phyloP scores from a whole-genome alignment of 2,329 filamentous ascomycete species.

The Capronia americana region DNA sequence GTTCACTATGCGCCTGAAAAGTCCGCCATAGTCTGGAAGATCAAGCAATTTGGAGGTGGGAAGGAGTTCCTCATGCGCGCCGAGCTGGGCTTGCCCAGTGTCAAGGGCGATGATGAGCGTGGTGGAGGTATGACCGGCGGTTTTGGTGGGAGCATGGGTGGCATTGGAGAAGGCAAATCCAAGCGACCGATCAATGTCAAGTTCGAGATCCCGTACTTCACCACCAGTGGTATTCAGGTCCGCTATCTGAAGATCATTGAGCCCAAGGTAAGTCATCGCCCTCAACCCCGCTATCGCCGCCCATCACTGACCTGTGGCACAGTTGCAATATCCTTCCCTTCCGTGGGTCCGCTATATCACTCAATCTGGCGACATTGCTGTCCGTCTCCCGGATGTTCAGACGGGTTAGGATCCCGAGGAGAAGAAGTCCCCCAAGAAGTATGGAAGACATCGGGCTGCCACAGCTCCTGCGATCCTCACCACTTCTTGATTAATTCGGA shows the following conservation, averaged over 20 bases:
- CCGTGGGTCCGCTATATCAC: slow-evolving; percentile 99
- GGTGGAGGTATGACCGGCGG: slow-evolving; percentile 97
- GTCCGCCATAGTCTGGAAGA: slow-evolving; percentile 98
- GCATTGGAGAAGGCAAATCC: slow-evolving; percentile 77
- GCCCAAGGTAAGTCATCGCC: slow-evolving; percentile 76
- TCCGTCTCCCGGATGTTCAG: slow-evolving; percentile 88
- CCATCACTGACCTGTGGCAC: slow-evolving; percentile 18
- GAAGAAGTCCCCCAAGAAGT: not conserved
- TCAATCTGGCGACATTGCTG: slow-evolving; percentile 94
- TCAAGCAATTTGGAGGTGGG: slow-evolving; percentile 98
- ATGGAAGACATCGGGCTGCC: slow-evolving; percentile 6
- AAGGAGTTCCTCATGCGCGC: slow-evolving; percentile 99
- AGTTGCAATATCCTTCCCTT: slow-evolving; percentile 97
- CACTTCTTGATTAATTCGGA: not conserved
- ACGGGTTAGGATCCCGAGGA: slow-evolving; percentile 17
- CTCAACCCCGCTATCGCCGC: not conserved
- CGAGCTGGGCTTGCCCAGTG: slow-evolving; percentile 90
- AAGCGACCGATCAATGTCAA: slow-evolving; percentile 98
- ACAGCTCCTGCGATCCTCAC: slow-evolving; percentile 3
- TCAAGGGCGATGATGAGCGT: slow-evolving; percentile 92
- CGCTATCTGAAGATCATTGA: slow-evolving; percentile 99
- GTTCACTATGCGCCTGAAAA: slow-evolving; percentile 98
- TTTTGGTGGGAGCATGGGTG: slow-evolving; percentile 96
- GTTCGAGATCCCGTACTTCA: slow-evolving; percentile 99
- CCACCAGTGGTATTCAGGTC: slow-evolving; percentile 98